Conservation (phyloP, 164 flowering plant genomes). For the Buxus sempervirens region DNA sequence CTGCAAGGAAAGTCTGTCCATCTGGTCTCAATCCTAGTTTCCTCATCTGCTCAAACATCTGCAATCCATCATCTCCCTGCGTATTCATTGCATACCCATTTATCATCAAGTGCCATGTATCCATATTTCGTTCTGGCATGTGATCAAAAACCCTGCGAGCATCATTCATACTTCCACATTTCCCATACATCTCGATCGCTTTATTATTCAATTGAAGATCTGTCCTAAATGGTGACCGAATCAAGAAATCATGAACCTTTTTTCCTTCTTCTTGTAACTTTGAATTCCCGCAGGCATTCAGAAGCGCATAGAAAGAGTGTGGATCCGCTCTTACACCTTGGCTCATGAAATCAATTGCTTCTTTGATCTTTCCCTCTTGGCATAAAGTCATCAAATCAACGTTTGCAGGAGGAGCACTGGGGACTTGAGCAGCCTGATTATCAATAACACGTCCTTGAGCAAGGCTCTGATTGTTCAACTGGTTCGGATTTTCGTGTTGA, state of each 20-base stretch:
- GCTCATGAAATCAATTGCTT: slow-evolving; percentile 55
- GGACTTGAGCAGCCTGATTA: slow-evolving; percentile 5
- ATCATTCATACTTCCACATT: slow-evolving; percentile 65
- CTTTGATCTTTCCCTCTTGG: slow-evolving; percentile 58
- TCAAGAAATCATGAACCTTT: slow-evolving; percentile 59
- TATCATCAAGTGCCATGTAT: slow-evolving; percentile 76
- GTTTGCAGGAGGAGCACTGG: slow-evolving; percentile 18
- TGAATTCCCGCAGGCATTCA: slow-evolving; percentile 39
- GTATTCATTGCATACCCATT: slow-evolving; percentile 54
- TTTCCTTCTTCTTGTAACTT: slow-evolving; percentile 58
- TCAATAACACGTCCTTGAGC: slow-evolving; percentile 13
- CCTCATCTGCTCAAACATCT: slow-evolving; percentile 71
- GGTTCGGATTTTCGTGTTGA: slow-evolving; percentile 11
- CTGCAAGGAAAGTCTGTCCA: slow-evolving; percentile 54
- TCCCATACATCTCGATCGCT: slow-evolving; percentile 60
- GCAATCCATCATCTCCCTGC: slow-evolving; percentile 74
- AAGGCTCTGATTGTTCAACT: slow-evolving; percentile 6
- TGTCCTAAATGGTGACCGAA: slow-evolving; percentile 50
- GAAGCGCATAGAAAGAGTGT: slow-evolving; percentile 37
- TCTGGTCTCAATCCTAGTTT: slow-evolving; percentile 42
- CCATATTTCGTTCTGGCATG: slow-evolving; percentile 56
- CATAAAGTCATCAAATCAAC: slow-evolving; percentile 45
- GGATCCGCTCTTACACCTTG: slow-evolving; percentile 54
- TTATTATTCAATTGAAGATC: slow-evolving; percentile 49
- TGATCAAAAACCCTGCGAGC: slow-evolving; percentile 73